Percentiles rank a stretch among this genome's conserved stretches.
phyloP scores from a whole-genome alignment of 2,329 filamentous ascomycete genomes.

The Fusarium newnesense region DNA sequence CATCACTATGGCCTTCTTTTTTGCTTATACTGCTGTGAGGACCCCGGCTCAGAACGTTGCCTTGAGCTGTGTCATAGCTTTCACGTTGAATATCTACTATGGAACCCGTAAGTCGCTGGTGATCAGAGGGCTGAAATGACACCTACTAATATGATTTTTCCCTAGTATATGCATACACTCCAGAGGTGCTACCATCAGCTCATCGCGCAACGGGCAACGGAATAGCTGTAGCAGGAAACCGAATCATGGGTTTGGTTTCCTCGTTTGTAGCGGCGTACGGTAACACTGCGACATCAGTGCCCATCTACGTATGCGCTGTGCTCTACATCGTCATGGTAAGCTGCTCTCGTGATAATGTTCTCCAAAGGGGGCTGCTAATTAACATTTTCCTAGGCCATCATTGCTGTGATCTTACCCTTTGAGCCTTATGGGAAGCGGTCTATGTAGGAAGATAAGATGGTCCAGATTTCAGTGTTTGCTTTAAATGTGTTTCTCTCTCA shows the following conservation, averaged over 20 bases:
- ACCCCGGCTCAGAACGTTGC: background rate
- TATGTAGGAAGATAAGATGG: background rate
- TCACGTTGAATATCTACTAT: background rate
- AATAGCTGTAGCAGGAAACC: background rate
- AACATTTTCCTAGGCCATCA: background rate
- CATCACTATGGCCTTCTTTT: background rate
- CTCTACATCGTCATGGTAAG: background rate
- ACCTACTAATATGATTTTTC: rapidly evolving
- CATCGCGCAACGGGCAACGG: background rate
- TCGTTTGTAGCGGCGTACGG: background rate
- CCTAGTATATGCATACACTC: background rate
- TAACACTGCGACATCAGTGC: background rate
- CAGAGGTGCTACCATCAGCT: background rate
- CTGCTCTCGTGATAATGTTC: rapidly evolving
- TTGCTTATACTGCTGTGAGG: background rate
- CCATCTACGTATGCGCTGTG: background rate
- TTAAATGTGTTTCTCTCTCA: rapidly evolving
- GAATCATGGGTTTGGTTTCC: background rate
- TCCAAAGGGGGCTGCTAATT: rapidly evolving
- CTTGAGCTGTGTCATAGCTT: background rate
- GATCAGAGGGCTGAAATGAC: rapidly evolving
- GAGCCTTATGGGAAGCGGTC: background rate
- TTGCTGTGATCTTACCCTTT: background rate
- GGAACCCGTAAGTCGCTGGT: background rate
- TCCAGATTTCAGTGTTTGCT: rapidly evolving